Conservation (phyloP, 2,329 filamentous ascomycete genomes). For the Verticillium alfalfae region DNA sequence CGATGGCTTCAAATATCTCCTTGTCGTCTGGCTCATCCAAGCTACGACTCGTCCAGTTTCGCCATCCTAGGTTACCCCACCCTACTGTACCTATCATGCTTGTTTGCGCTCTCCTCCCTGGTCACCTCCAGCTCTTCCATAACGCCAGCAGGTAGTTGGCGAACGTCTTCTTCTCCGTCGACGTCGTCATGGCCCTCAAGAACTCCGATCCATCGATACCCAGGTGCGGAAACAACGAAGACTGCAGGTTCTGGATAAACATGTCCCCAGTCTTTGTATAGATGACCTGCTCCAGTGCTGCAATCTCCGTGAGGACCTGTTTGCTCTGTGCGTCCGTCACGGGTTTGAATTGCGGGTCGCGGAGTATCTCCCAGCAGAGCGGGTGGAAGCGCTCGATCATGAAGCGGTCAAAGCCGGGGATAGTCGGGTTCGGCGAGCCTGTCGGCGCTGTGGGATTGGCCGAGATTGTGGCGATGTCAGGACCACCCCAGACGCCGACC, state of each 20-base stretch:
- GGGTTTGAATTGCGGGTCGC: conserved; percentile 72
- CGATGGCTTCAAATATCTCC: not conserved
- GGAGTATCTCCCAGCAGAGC: conserved; percentile 83
- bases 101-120: not conserved
- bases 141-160: conserved; percentile 59
- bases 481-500: conserved; percentile 84
- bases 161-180: conserved; percentile 55
- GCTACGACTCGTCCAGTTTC: not conserved
- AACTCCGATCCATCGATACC: conserved; percentile 59
- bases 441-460: conserved; percentile 40
- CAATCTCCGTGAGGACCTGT: conserved; percentile 83
- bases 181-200: conserved; percentile 51
- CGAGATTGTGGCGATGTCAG: conserved; percentile 60
- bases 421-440: conserved; percentile 46
- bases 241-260: conserved; percentile 67
- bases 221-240: conserved; percentile 57
- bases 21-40: not conserved
- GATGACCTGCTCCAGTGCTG: conserved; percentile 79
- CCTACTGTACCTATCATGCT: not conserved
- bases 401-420: conserved; percentile 89
- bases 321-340: conserved; percentile 79
- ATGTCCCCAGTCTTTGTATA: conserved; percentile 82
- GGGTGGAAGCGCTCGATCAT: conserved; percentile 85
- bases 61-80: not conserved
- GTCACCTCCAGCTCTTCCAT: conserved; percentile 35